Evolutionary conservation across 83 land plant genomes (phyloP).

Genomic region (Isoetes engelmannii): DNA sequence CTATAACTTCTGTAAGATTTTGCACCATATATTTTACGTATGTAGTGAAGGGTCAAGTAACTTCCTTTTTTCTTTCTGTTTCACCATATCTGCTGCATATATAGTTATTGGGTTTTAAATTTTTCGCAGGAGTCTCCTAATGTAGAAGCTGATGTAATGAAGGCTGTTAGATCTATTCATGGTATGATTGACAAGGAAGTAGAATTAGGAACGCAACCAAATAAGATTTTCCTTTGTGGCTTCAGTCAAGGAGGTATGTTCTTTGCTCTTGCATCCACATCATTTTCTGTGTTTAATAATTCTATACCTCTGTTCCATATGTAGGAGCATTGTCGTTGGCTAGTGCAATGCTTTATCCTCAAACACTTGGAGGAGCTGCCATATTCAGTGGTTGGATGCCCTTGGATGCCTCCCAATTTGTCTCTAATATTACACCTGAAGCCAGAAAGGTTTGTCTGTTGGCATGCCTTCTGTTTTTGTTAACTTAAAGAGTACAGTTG

Average conservation of each 20-base stretch:
- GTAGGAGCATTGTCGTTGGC: slow-evolving; percentile 84
- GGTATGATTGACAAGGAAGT: slow-evolving; percentile 77
- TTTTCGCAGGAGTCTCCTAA: slow-evolving; percentile 54
- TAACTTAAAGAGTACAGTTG: too few relatives aligned
- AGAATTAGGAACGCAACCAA: slow-evolving; percentile 56
- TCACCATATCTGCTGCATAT: too few relatives aligned
- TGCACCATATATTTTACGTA: not conserved
- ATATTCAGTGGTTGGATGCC: slow-evolving; percentile 92
- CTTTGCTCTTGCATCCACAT: not conserved
- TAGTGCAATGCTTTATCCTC: slow-evolving; percentile 76
- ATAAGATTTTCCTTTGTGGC: slow-evolving; percentile 75
- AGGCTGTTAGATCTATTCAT: slow-evolving; percentile 70
- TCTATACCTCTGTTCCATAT: not conserved
- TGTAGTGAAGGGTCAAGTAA: not conserved
- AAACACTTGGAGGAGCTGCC: slow-evolving; percentile 78
- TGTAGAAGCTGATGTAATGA: slow-evolving; percentile 49
- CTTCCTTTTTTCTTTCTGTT: not conserved
- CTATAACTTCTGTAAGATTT: slow-evolving; percentile 63
- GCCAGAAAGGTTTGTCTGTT: slow-evolving; percentile 50
- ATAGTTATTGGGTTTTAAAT: not conserved
- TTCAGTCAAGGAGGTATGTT: slow-evolving; percentile 89
- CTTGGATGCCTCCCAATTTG: slow-evolving; percentile 39
- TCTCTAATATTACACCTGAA: slow-evolving; percentile 44
- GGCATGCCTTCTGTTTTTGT: too few relatives aligned
- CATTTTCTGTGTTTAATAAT: not conserved